Percentiles rank a stretch among this genome's conserved stretches.
These are phyloP conservation scores for Penicillium egyptiacum DNA, from an alignment of 495 filamentous ascomycete species.

Conservation along the genomic window DNA sequence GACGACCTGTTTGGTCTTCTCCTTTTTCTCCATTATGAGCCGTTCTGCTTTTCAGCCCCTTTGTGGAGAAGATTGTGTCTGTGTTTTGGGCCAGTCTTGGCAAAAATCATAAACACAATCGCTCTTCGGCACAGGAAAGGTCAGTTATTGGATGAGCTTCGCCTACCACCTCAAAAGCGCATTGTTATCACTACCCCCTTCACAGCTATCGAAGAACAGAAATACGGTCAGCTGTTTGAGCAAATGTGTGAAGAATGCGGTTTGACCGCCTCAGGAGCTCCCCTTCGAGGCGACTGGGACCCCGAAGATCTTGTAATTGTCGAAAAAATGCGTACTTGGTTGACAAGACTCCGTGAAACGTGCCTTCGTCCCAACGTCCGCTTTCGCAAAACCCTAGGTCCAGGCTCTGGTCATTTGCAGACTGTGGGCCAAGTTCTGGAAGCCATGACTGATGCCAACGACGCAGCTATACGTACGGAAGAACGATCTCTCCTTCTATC, in stretches of 20 bases:
- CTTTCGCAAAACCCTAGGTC: constrained; percentile 68
- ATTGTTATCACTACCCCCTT: constrained; percentile 89
- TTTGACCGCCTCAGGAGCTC: constrained; percentile 62
- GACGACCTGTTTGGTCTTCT: constrained; percentile 69
- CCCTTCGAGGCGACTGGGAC: constrained; percentile 60
- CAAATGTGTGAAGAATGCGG: constrained; percentile 70
- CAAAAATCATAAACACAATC: constrained; percentile 62
- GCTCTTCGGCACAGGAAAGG: constrained; percentile 85
- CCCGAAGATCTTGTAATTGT: constrained; percentile 54
- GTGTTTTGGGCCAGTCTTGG: constrained; percentile 59
- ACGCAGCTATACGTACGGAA: constrained; percentile 59
- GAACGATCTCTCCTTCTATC: constrained; percentile 63
- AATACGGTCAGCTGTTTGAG: constrained; percentile 70
- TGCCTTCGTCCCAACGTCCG: constrained; percentile 81
- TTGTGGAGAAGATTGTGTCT: constrained; percentile 67
- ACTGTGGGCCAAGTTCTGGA: constrained; percentile 82
- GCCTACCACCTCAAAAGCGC: constrained; percentile 71
- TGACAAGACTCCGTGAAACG: constrained; percentile 72
- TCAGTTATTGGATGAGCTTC: constrained; percentile 66
- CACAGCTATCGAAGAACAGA: constrained; percentile 81
- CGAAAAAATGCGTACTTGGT: constrained; percentile 69
- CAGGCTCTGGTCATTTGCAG: constrained; percentile 62
- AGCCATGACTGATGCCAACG: constrained; percentile 84
- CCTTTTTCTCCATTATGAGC: constrained; percentile 75
- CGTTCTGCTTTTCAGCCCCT: constrained; percentile 60